Evolutionary conservation across 2,329 filamentous ascomycete species (phyloP).

Genomic region (Aspergillus calidoustus): DNA sequence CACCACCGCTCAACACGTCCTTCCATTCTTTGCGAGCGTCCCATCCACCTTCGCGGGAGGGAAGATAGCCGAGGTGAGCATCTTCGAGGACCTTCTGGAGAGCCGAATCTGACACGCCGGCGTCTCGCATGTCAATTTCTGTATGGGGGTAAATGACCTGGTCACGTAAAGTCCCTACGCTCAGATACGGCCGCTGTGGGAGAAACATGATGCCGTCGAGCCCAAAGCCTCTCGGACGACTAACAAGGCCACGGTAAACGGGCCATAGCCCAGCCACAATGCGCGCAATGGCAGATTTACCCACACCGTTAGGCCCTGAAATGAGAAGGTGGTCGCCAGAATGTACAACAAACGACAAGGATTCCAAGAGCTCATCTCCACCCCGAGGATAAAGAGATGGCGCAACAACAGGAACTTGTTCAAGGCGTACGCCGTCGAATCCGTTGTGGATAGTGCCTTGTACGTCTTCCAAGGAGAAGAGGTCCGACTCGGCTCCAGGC

Average conservation of each 20-base stretch:
- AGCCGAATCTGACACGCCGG: conserved; percentile 76
- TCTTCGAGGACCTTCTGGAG: conserved; percentile 79
- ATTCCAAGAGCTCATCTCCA: conserved; percentile 88
- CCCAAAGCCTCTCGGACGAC: conserved; percentile 77
- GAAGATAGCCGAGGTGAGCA: conserved; percentile 84
- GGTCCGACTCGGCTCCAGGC: conserved; percentile 70
- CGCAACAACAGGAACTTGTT: conserved; percentile 90
- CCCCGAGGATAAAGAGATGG: conserved; percentile 86
- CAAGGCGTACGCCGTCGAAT: conserved; percentile 90
- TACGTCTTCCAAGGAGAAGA: conserved; percentile 87
- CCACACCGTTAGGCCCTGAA: conserved; percentile 91
- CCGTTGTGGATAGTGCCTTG: conserved; percentile 94
- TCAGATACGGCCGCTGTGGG: conserved; percentile 90
- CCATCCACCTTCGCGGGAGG: conserved; percentile 92
- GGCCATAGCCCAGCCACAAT: conserved; percentile 94
- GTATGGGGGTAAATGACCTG: conserved; percentile 98
- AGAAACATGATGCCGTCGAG: conserved; percentile 98
- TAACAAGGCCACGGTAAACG: conserved; percentile 89
- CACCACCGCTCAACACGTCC: conserved; percentile 92
- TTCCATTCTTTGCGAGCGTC: conserved; percentile 98
- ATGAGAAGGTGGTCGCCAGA: conserved; percentile 92
- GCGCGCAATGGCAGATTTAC: conserved; percentile 86
- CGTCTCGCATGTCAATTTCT: conserved; percentile 88
- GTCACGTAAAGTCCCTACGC: conserved; percentile 88
- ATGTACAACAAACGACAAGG: conserved; percentile 84